phyloP scores from a whole-genome alignment of 2,329 filamentous ascomycete genomes.

The Aspergillus tamarii region DNA sequence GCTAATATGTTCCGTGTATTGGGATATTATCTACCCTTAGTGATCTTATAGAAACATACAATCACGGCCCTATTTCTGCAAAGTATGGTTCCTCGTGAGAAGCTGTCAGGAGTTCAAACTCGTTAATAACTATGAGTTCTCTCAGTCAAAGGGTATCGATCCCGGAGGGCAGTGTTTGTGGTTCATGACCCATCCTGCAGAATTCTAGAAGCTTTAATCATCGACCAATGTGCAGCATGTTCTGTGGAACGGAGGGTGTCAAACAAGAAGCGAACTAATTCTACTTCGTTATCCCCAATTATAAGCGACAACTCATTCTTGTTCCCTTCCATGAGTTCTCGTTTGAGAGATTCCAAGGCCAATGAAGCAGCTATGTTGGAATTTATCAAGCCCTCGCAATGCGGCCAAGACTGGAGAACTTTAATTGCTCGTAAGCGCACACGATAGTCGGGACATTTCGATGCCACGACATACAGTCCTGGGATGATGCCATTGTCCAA shows the following conservation, averaged over 20 bases:
- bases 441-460: neutral
- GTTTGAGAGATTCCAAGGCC: neutral
- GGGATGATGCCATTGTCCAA: conserved; percentile 4
- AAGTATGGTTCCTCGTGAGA: neutral
- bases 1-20: neutral
- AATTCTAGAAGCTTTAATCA: neutral
- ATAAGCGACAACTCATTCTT: neutral
- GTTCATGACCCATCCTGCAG: neutral
- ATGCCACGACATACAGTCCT: neutral
- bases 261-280: neutral
- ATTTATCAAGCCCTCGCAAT: conserved; percentile 1
- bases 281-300: neutral
- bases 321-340: neutral
- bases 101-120: no score
- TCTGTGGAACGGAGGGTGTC: neutral
- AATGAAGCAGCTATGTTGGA: neutral
- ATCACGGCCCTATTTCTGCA: neutral
- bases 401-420: conserved; percentile 7
- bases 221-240: neutral
- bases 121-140: neutral
- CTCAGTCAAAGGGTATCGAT: neutral
- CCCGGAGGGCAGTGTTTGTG: neutral
- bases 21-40: neutral
- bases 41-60: neutral
- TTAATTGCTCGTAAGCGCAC: conserved; percentile 4